phyloP scores from a whole-genome alignment of 2,329 filamentous ascomycete species.

The Colletotrichum cordylinicola region DNA sequence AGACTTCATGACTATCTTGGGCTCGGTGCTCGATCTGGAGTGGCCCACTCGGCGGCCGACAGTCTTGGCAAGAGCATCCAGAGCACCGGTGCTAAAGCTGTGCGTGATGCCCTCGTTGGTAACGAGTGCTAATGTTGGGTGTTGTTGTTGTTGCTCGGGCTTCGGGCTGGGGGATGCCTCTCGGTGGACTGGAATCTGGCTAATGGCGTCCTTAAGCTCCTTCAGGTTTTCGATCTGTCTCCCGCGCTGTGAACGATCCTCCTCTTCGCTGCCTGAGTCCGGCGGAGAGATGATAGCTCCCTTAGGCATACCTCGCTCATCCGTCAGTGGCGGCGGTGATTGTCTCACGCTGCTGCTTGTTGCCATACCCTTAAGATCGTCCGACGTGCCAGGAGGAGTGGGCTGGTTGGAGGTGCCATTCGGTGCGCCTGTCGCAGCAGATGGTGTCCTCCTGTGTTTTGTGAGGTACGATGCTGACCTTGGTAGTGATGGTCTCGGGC shows the following conservation, averaged over 20 bases:
- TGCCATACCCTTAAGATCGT: conserved; percentile 53
- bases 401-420: conserved; percentile 41
- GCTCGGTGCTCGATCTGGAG: conserved; percentile 62
- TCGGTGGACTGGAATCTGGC: conserved; percentile 74
- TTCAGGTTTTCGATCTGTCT: conserved; percentile 57
- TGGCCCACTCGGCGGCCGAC: conserved; percentile 51
- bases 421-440: conserved; percentile 36
- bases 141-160: conserved; percentile 14
- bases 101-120: conserved; percentile 45
- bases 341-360: conserved; percentile 72
- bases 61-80: conserved; percentile 46
- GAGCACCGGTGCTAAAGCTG: conserved; percentile 52
- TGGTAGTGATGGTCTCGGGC: conserved; percentile 60
- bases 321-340: conserved; percentile 82
- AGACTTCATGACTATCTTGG: conserved; percentile 53
- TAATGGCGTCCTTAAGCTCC: conserved; percentile 83
- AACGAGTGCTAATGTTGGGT: conserved; percentile 29
- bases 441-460: conserved; percentile 66
- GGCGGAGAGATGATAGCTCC: conserved; percentile 91
- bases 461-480: conserved; percentile 71
- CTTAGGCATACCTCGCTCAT: conserved; percentile 74
- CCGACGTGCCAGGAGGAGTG: conserved; percentile 56
- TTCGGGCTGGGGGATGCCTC: conserved; percentile 57
- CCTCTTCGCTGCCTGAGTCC: conserved; percentile 89
- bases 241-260: conserved; percentile 51